Evolutionary conservation across 2,329 filamentous ascomycete species (phyloP), one percentile per base, ranked within the genome.

Genomic region (Boeremia exigua): DNA sequence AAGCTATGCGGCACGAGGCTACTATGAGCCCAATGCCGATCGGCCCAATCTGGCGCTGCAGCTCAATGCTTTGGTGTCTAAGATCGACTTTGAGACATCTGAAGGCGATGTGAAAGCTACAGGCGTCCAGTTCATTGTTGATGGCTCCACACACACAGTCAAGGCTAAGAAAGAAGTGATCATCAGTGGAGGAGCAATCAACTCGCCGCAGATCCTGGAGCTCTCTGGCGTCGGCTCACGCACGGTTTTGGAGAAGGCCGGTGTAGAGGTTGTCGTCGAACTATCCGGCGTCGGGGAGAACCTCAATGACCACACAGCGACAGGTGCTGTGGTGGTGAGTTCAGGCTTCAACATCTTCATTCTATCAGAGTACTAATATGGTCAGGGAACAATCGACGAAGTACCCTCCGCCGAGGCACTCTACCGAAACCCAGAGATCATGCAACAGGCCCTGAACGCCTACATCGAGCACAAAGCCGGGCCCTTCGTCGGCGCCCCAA

Each of bases 21-120:
- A 76, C 62, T 75, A 74, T 25, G 66, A 70, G 40, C 68, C 72
- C n/a, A 73, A 72, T 39, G 60, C 66, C 1, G 37, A 59, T 1
- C 73, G 81, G 8, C 62, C 71, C 2, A 84, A 84, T 56, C 65
- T 85, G 2, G 68, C 74, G n/a, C 66, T 84, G 1, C 65, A 84
- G 5, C 80, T 79, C 1, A 75, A 82, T 34, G 79, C 81, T 3
- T 62, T 78, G 29, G 79, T 82, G 15, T 57, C 78, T 42, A 68
- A 82, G 55, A 69, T 87, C 58, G 59, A 82, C 33, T 65, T 83
- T 29, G 70, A 80, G 27, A 78, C 74, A 12, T 73, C 71, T 8
- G 71, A 43, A 6, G 68, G 62, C 2, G 79, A 80, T 7, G 81
- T 80, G 12, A 75, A 71, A 11, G 70, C 70, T 2, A 71, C 66